Evolutionary conservation across 768 basidiomycete species (phyloP).

Genomic region (Amanita polypyramis): DNA sequence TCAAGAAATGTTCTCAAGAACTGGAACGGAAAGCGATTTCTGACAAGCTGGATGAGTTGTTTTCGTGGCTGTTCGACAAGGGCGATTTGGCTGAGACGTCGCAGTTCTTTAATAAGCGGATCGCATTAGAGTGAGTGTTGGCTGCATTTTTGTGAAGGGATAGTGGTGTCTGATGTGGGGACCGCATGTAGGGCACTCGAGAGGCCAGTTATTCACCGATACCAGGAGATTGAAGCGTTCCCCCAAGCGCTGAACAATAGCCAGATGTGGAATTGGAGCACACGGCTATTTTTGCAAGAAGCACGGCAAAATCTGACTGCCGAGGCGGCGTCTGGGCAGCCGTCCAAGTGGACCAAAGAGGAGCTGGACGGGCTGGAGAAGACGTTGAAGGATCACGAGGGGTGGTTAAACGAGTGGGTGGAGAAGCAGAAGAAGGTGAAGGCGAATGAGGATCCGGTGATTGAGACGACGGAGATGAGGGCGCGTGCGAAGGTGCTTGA

Average conservation of each 20-base stretch:
- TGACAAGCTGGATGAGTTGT: slow-evolving; percentile 60
- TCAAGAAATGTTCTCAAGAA: slow-evolving; percentile 75
- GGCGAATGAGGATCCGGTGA: slow-evolving; percentile 74
- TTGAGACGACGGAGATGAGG: slow-evolving; percentile 80
- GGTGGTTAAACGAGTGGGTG: slow-evolving; percentile 75
- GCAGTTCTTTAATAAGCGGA: slow-evolving; percentile 65
- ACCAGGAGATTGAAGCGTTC: slow-evolving; percentile 83
- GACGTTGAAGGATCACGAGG: slow-evolving; percentile 67
- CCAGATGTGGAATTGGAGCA: slow-evolving; percentile 85
- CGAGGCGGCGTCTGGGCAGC: slow-evolving; percentile 47
- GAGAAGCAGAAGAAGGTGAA: slow-evolving; percentile 72
- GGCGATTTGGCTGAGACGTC: slow-evolving; percentile 76
- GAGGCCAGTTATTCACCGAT: slow-evolving; percentile 73
- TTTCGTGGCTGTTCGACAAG: slow-evolving; percentile 75
- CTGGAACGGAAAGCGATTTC: slow-evolving; percentile 59
- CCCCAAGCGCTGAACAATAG: slow-evolving; percentile 73
- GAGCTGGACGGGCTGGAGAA: slow-evolving; percentile 77
- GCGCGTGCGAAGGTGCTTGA: slow-evolving; percentile 74
- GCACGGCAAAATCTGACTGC: slow-evolving; percentile 66
- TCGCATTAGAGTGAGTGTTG: slow-evolving; percentile 74
- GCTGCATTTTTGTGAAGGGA: neutral
- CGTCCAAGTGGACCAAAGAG: slow-evolving; percentile 76
- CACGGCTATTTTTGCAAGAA: slow-evolving; percentile 74
- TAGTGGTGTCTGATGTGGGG: neutral
- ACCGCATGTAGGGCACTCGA: slow-evolving; percentile 51